These are phyloP conservation scores for Endoconidiophora polonica DNA, from an alignment of 2,329 filamentous ascomycete genomes.

Conservation along the genomic window DNA sequence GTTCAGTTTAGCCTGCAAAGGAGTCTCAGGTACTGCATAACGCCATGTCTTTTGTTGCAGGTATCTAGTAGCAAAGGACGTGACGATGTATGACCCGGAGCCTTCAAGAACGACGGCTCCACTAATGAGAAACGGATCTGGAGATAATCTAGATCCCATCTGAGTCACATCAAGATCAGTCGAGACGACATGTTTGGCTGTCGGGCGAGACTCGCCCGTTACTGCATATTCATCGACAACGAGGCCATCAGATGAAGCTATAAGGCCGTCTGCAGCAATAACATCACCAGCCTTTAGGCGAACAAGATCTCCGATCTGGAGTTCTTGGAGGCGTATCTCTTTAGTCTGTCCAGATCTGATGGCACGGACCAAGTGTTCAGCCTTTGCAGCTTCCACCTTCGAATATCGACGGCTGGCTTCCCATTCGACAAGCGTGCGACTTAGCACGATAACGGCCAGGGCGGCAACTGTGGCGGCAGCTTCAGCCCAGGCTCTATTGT, in stretches of 20 bases:
- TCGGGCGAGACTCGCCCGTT: slow-evolving; percentile 57
- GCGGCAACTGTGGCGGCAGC: slow-evolving; percentile 65
- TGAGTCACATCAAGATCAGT: neutral
- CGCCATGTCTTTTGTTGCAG: slow-evolving; percentile 27
- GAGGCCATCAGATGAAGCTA: slow-evolving; percentile 50
- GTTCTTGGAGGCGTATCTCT: slow-evolving; percentile 53
- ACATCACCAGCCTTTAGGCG: slow-evolving; percentile 58
- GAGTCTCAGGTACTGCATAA: slow-evolving; percentile 62
- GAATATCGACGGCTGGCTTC: slow-evolving; percentile 71
- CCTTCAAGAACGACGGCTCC: slow-evolving; percentile 64
- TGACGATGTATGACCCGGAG: slow-evolving; percentile 59
- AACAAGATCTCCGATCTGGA: slow-evolving; percentile 59
- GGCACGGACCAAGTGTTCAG: slow-evolving; percentile 57
- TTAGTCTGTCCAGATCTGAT: slow-evolving; percentile 56
- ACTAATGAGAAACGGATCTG: slow-evolving; percentile 68
- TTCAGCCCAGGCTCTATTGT: slow-evolving; percentile 64
- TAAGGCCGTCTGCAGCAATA: slow-evolving; percentile 55
- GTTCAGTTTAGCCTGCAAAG: slow-evolving; percentile 62
- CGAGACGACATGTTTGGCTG: slow-evolving; percentile 36
- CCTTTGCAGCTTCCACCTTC: slow-evolving; percentile 65
- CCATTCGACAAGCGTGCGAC: slow-evolving; percentile 66
- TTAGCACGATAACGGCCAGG: slow-evolving; percentile 58
- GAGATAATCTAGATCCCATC: slow-evolving; percentile 12
- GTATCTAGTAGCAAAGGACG: slow-evolving; percentile 28
- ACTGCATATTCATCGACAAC: slow-evolving; percentile 51